phyloP scores from a whole-genome alignment of 2,329 filamentous ascomycete genomes.

The Teratosphaeria pseudoeucalypti region DNA sequence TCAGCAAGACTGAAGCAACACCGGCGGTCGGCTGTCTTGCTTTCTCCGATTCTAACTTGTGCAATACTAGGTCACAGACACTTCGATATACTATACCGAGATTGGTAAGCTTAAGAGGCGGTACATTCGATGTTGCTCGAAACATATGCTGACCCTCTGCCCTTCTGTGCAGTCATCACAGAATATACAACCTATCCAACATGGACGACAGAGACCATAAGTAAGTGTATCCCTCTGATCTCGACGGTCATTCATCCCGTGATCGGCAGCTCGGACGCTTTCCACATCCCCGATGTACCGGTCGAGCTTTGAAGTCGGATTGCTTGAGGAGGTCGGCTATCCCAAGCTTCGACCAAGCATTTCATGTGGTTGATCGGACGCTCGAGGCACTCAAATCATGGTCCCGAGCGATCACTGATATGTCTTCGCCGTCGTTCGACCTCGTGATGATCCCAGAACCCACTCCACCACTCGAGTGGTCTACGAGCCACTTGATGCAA shows the following conservation, averaged over 20 bases:
- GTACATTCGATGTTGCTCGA: background rate
- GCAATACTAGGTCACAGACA: constrained; percentile 1
- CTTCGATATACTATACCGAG: constrained; percentile 1
- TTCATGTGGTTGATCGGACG: background rate
- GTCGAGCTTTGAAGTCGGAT: background rate
- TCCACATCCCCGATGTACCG: background rate
- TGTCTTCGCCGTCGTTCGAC: background rate
- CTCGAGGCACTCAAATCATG: background rate
- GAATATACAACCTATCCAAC: background rate
- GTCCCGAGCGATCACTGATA: background rate
- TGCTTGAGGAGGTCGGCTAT: background rate
- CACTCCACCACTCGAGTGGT: background rate
- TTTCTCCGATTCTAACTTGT: background rate
- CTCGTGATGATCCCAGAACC: background rate
- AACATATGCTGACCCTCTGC: background rate
- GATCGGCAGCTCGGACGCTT: background rate
- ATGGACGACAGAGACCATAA: background rate
- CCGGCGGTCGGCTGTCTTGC: background rate
- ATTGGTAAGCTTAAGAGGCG: background rate
- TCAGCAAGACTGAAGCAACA: background rate
- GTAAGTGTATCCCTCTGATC: background rate
- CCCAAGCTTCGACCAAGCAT: background rate
- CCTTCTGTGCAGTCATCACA: background rate
- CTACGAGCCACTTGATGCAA: background rate
- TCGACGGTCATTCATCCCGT: background rate